A percentile compares a stretch with the other conserved stretches of the same genome.
These are phyloP conservation scores for Cytospora schulzeri DNA, from an alignment of 2,329 filamentous ascomycete species.

Conservation along the genomic window DNA sequence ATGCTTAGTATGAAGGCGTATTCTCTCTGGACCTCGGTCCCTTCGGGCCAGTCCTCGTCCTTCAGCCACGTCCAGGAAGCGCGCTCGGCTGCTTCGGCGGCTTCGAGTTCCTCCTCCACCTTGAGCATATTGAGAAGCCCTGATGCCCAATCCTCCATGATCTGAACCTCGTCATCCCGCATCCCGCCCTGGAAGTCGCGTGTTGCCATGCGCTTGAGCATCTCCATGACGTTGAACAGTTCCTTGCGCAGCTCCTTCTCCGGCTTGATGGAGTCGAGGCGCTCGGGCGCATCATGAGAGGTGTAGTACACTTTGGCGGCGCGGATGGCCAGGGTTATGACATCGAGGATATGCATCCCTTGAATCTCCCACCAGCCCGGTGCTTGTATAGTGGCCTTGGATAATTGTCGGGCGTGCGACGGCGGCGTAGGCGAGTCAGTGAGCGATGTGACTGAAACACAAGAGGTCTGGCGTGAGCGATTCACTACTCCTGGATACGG, in stretches of 20 bases:
- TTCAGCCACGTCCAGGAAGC: constrained; percentile 79
- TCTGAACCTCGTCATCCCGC: constrained; percentile 73
- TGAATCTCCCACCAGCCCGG: constrained; percentile 84
- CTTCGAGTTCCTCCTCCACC: constrained; percentile 76
- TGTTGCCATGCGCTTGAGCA: constrained; percentile 87
- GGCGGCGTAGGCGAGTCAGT: constrained; percentile 28
- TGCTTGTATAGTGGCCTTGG: constrained; percentile 38
- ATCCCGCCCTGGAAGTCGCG: constrained; percentile 85
- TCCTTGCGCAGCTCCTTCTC: constrained; percentile 85
- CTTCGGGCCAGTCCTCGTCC: constrained; percentile 71
- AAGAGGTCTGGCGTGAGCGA: constrained; percentile 32
- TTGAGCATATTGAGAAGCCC: constrained; percentile 76
- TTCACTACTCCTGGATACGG: constrained; percentile 31
- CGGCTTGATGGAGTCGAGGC: constrained; percentile 81
- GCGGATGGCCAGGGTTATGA: constrained; percentile 91
- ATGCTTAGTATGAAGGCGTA: constrained; percentile 80
- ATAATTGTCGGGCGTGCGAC: constrained; percentile 26
- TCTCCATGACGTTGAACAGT: constrained; percentile 82
- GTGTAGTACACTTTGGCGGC: constrained; percentile 97
- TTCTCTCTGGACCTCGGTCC: constrained; percentile 72
- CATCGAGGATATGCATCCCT: constrained; percentile 88
- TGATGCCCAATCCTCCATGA: constrained; percentile 77
- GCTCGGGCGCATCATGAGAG: constrained; percentile 82
- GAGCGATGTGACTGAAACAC: constrained; percentile 25
- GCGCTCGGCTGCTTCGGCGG: constrained; percentile 69